Evolutionary conservation across 2,329 filamentous ascomycete genomes (phyloP).

Genomic region (Calonectria montana): DNA sequence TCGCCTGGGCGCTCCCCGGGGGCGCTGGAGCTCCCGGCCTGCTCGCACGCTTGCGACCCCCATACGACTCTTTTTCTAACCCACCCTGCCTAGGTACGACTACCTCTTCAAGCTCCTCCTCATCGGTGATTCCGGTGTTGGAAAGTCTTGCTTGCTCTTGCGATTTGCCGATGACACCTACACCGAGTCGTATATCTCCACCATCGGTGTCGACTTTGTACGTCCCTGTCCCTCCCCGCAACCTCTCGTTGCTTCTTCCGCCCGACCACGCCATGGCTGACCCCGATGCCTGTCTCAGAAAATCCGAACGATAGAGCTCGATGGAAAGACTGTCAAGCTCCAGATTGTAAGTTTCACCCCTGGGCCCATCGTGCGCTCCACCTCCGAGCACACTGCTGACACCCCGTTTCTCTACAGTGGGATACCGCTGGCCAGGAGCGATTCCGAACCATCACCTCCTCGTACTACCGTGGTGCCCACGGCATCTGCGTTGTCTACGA

Average conservation of each 20-base stretch:
- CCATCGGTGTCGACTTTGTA: slow-evolving; percentile 99
- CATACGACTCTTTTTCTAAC: slow-evolving; percentile 40
- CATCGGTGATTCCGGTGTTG: slow-evolving; percentile 99
- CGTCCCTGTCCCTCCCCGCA: slow-evolving; percentile 51
- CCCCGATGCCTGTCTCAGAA: slow-evolving; percentile 69
- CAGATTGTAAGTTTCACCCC: slow-evolving; percentile 83
- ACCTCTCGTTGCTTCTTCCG: slow-evolving; percentile 1
- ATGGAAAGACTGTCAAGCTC: slow-evolving; percentile 99
- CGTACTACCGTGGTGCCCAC: slow-evolving; percentile 98
- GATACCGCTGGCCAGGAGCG: slow-evolving; percentile 99
- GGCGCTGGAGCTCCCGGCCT: not conserved
- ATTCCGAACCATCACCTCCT: slow-evolving; percentile 99
- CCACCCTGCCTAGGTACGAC: slow-evolving; percentile 82
- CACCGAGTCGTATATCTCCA: slow-evolving; percentile 99
- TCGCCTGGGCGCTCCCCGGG: slow-evolving; percentile 15
- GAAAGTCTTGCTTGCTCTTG: slow-evolving; percentile 98
- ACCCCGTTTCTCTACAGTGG: slow-evolving; percentile 72
- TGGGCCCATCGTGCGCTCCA: not conserved
- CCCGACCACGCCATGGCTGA: slow-evolving; percentile 22
- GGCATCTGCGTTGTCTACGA: slow-evolving; percentile 99
- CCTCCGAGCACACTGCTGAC: slow-evolving; percentile 24
- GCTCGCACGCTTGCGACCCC: slow-evolving; percentile 15
- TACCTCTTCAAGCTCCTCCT: slow-evolving; percentile 99
- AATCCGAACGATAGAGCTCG: slow-evolving; percentile 99
- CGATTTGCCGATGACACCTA: slow-evolving; percentile 99